Evolutionary conservation across 1,284 basidiomycete species (phyloP).

Genomic region (Apiotrichum gamsii): DNA sequence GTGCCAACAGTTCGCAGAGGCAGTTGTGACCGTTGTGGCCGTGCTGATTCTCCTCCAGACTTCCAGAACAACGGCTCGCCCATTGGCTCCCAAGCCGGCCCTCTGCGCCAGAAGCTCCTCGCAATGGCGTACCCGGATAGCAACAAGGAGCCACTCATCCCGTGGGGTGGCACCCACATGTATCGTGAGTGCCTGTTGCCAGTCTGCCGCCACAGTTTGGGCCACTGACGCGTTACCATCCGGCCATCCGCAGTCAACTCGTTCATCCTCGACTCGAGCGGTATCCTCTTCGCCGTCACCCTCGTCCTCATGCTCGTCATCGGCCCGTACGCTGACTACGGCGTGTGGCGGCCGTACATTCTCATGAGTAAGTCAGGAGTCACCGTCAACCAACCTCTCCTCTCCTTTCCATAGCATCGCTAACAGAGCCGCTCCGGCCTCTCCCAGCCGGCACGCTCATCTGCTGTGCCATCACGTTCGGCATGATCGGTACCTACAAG

Average conservation of each 20-base stretch:
- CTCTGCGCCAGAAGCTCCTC: too few species aligned
- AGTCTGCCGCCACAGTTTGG: too few species aligned
- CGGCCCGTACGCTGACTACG: slow-evolving; percentile 12
- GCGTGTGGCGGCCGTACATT: slow-evolving; percentile 18
- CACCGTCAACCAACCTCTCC: too few species aligned
- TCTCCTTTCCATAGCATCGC: too few species aligned
- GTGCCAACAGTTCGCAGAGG: background rate
- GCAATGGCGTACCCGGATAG: background rate
- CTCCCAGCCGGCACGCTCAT: too few species aligned
- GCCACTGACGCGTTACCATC: background rate
- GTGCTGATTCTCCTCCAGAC: too few species aligned
- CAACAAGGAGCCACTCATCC: slow-evolving; percentile 5
- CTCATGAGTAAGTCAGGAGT: slow-evolving; percentile 16
- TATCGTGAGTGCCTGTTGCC: too few species aligned
- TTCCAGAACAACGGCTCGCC: slow-evolving; percentile 6
- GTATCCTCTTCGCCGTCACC: background rate
- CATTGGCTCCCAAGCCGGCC: background rate
- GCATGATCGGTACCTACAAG: too few species aligned
- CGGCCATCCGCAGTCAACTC: slow-evolving; percentile 3
- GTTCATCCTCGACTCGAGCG: slow-evolving; percentile 17
- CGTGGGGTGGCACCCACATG: slow-evolving; percentile 4
- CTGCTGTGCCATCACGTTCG: too few species aligned
- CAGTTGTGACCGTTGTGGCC: background rate
- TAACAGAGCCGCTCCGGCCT: background rate
- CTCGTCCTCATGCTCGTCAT: too few species aligned